Evolutionary conservation across 306 rosid genomes (phyloP), one percentile per base, ranked within the genome.

Genomic region (Medicago truncatula): DNA sequence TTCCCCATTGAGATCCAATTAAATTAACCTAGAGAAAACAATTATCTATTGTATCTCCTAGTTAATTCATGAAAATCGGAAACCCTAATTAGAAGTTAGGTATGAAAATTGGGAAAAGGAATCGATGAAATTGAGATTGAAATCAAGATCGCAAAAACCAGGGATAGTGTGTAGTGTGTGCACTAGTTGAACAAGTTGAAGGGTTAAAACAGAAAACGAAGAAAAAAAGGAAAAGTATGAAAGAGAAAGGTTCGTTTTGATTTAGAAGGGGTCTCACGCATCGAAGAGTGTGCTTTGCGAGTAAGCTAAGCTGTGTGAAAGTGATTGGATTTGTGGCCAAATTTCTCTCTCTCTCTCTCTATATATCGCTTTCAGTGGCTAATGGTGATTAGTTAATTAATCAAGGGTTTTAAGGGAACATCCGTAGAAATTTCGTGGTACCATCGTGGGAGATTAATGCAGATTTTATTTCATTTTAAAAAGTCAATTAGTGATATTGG

Each of bases 1-100:
- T 70, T 84, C 69, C 92, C 92, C 90, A 88, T 86, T 71, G 71
- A 80, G 84, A 79, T 81, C 85, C 70, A 57, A 10, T 4, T 52
- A 40, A 44, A 20, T 2, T 7, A 70, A 36, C 75, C 64, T 1
- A 47, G 75, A 72, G 74, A 80, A 77, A 84, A 63, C 81, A 80
- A 83, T 59, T 57, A 72, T 72, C 64, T 49, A 53, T 44, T 57
- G 69, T 56, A 63, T 28, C 67, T 28, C 23, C 23, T 47, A 73
- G 61, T 77, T 21, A 79, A 46, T 70, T 56, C 74, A 74, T 61
- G 17, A 66, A 50, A 70, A 76, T 70, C 31, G 4, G 43, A 62
- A 84, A 74, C 77, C 87, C 85, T 73, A 82, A 61, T 16, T n/a
- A 21, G 9, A 41, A 72, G 53, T 64, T 25, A 28, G 17, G 59